Base-by-base conservation (phyloP, 2,329 filamentous ascomycete genomes). In the Aspergillus sp. region DNA sequence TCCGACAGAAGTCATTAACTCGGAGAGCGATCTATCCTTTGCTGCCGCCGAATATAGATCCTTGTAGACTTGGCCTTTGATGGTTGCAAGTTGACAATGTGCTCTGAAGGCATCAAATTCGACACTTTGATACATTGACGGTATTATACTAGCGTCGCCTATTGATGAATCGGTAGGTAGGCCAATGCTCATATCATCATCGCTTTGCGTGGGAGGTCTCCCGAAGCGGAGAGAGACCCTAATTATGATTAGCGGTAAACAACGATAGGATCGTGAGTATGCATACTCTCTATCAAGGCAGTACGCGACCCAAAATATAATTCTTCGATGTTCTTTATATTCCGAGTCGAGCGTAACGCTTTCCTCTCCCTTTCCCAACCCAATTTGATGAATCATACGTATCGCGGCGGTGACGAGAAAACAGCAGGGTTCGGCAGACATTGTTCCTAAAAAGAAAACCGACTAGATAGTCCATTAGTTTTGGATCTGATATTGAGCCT, bases 231-330 rank as follows among this genome's bases (percentile, higher is more conserved):
- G 54, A 5, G 61, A 63, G n/a, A 63, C 53, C 20, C 62, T 64
- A 15, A 3, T 7, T 22, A 13, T 11, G n/a, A 46, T 64, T 44
- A 62, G 54, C 30, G 15, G 3, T 19, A 4, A 2, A 40, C 15
- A 6, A 17, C n/a, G n/a, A 33, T 9, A 19, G 3, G 3, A 12
- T 19, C 20, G 12, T 11, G 15, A 12, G 48, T n/a, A 4, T 1
- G 13, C 60, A 33, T 60, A 64, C 62, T 64, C 62, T 52, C 57
- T 58, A 57, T 64, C 62, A 13, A 64, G 37, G 24, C 59, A 60
- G 42, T 63, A 64, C 11, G 61, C 51, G 12, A 63, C 50, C 62
- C 61, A 64, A 34, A 63, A 64, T 11, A 63, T 39, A 12, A 44
- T 58, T 15, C 46, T 54, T 39, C 57, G 58, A 4, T 62, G 46